These are phyloP conservation scores for Chondrus crispus DNA, from an alignment of 23 red algal genomes.

Conservation along the genomic window DNA sequence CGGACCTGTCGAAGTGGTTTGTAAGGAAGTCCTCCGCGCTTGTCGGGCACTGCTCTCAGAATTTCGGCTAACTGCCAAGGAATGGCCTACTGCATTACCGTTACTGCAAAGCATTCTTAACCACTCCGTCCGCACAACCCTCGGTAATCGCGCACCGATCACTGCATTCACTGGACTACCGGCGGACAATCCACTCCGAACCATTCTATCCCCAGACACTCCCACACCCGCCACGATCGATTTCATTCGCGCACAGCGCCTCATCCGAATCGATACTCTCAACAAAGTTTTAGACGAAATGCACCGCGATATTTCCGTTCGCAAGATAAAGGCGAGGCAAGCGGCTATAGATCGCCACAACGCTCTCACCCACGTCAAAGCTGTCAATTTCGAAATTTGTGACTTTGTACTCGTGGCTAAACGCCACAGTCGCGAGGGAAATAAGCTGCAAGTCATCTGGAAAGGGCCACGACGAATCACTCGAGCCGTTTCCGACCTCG, in stretches of 20 bases:
- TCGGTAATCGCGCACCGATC: neutral
- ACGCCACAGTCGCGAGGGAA: neutral
- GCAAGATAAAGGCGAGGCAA: neutral
- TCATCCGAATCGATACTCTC: neutral
- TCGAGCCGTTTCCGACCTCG: neutral
- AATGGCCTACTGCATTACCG: neutral
- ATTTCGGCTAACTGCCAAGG: neutral
- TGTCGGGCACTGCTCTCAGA: neutral
- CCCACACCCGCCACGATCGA: neutral
- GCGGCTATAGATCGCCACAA: neutral
- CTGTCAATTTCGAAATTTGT: neutral
- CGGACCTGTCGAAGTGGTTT: neutral
- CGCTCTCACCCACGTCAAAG: neutral
- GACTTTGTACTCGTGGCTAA: constrained; percentile 5
- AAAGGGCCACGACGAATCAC: neutral
- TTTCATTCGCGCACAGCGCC: neutral
- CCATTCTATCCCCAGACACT: neutral
- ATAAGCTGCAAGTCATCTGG: neutral
- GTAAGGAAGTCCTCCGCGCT: neutral
- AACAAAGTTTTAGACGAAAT: neutral
- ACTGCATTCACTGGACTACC: neutral
- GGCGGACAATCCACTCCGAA: constrained; percentile 9
- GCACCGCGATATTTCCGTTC: neutral
- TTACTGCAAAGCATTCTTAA: neutral
- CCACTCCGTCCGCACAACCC: neutral